Base-by-base conservation (phyloP, 805 yeast species). In the Nakazawaea peltata region DNA sequence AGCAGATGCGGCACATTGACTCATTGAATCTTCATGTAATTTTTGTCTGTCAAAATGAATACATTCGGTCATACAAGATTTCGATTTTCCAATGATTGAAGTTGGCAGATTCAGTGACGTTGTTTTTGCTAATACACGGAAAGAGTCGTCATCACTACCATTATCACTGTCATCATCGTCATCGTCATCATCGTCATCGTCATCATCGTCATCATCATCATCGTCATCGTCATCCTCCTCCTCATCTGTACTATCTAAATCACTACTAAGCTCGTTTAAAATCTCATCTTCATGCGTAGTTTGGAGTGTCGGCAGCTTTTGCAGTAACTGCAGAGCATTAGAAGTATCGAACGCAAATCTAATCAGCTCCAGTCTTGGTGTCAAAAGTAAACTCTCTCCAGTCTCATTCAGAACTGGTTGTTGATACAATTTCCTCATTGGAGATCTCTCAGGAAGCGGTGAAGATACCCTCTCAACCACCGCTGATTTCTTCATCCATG, bases 401-500 rank as follows among this genome's bases (percentile, higher is more conserved):
- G 42, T 41, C 31, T 49, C 45, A 28, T 29, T 30, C 4, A 49
- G 45, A 2, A 49, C 48, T 25, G 60, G 60, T 4, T 54, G 54
- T 38, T 51, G 59, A 17, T 41, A 47, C 9, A 57, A 54, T 10
- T 39, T 29, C n/a, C n/a, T n/a, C n/a, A n/a, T n/a, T n/a, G n/a
- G n/a, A n/a, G n/a, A n/a, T n/a, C n/a, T n/a, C n/a, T n/a, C n/a
- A n/a, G n/a, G n/a, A n/a, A n/a, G n/a, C n/a, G n/a, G n/a, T n/a
- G n/a, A n/a, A n/a, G n/a, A n/a, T n/a, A n/a, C n/a, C n/a, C n/a
- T n/a, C n/a, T n/a, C n/a, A n/a, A n/a, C n/a, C 8, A 14, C 23
- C 25, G 33, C 25, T 26, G 13, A 17, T 21, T 34, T 34, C 9
- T 22, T 11, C 35, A 59, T 39, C 94, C 94, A 83, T 10, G 87